phyloP scores from a whole-genome alignment of 805 yeast species.

The Saturnispora diversa region DNA sequence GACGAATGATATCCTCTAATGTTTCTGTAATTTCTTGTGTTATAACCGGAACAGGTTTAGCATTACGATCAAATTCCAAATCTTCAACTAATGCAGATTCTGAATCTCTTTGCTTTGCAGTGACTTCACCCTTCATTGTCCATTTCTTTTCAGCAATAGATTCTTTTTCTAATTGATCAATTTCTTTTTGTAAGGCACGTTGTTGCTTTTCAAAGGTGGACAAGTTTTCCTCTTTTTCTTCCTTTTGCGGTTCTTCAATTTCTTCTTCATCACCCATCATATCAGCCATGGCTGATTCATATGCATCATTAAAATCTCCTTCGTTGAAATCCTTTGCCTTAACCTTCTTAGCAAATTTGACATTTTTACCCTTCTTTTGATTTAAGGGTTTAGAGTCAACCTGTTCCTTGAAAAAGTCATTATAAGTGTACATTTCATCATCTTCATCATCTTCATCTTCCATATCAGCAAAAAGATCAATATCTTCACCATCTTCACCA shows the following conservation, averaged over 20 bases:
- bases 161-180: conserved; percentile 72
- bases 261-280: conserved; percentile 40
- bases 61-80: conserved; percentile 83
- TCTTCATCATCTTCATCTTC: conserved; percentile 41
- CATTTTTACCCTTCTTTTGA: conserved; percentile 9
- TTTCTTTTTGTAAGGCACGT: conserved; percentile 64
- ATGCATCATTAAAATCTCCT: conserved; percentile 54
- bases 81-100: conserved; percentile 80
- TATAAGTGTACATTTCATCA: conserved; percentile 44
- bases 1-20: conserved; percentile 79
- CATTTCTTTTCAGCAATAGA: conserved; percentile 86
- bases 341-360: conserved; percentile 11
- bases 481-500: conserved; percentile 43
- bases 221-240: conserved; percentile 35
- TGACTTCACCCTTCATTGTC: conserved; percentile 91
- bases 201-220: conserved; percentile 85
- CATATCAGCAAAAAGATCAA: conserved; percentile 45
- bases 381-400: conserved; percentile 16
- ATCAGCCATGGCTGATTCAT: conserved; percentile 55
- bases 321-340: conserved; percentile 43
- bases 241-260: conserved; percentile 27
- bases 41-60: conserved; percentile 93
- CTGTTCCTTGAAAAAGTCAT: conserved; percentile 53
- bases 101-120: conserved; percentile 68
- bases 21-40: conserved; percentile 83